Conservation (phyloP, 164 flowering plant genomes). For the Magnolia kwangsiensis region DNA sequence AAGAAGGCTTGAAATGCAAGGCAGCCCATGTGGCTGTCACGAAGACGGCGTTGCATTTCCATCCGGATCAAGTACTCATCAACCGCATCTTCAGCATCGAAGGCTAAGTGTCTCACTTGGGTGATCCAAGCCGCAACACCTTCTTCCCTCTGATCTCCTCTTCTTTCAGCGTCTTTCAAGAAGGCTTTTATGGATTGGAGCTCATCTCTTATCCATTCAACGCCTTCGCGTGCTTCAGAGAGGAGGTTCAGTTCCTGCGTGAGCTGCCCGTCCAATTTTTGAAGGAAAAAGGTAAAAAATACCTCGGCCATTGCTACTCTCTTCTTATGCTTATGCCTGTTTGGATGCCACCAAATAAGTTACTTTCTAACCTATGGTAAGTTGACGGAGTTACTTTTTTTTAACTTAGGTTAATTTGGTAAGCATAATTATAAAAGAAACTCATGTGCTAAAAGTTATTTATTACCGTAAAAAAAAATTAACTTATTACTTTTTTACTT, state of each 20-base stretch:
- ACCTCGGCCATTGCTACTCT: neutral
- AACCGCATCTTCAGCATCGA: neutral
- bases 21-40: too few species aligned
- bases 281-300: neutral
- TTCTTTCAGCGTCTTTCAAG: neutral
- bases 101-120: neutral
- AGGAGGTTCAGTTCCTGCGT: neutral
- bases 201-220: neutral
- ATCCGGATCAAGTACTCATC: neutral
- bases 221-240: neutral
- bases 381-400: too few species aligned
- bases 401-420: too few species aligned
- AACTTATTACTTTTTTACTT: too few species aligned
- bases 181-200: neutral
- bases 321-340: too few species aligned
- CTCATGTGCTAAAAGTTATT: too few species aligned
- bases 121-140: neutral
- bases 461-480: too few species aligned
- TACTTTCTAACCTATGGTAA: too few species aligned
- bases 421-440: too few species aligned
- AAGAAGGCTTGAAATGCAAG: neutral
- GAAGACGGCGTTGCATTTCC: neutral
- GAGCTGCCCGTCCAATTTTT: neutral
- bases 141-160: neutral
- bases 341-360: too few species aligned